These are phyloP conservation scores for Polychaeton citri DNA, from an alignment of 2,329 filamentous ascomycete genomes.

Conservation along the genomic window DNA sequence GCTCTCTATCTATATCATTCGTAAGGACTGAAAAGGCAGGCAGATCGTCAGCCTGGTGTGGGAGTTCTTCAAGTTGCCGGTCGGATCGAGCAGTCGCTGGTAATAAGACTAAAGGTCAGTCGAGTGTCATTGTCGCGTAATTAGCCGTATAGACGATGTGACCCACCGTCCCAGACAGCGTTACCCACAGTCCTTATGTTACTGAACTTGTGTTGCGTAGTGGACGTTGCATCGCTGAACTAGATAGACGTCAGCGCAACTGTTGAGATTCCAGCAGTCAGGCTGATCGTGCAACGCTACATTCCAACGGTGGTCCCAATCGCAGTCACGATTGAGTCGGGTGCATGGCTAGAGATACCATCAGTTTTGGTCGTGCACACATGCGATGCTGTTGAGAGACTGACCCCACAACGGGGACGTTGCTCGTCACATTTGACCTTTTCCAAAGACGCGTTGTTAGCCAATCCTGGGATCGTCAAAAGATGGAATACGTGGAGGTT, in stretches of 20 bases:
- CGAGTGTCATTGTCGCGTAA: too few relatives aligned
- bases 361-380: not conserved
- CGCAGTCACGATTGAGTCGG: conserved; percentile 42
- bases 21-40: conserved; percentile 41
- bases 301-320: conserved; percentile 41
- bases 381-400: conserved; percentile 7
- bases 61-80: too few relatives aligned
- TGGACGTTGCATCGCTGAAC: conserved; percentile 23
- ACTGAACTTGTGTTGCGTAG: conserved; percentile 17
- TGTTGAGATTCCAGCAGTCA: not conserved
- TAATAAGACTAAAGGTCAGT: too few relatives aligned
- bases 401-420: conserved; percentile 40
- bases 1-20: conserved; percentile 45
- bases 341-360: conserved; percentile 34
- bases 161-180: conserved; percentile 44
- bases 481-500: not conserved
- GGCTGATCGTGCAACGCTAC: conserved; percentile 3
- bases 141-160: conserved; percentile 4
- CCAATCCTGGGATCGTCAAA: not conserved
- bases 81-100: too few relatives aligned
- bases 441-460: conserved; percentile 9
- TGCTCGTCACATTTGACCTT: conserved; percentile 44
- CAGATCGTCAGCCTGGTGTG: conserved; percentile 32
- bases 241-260: conserved; percentile 2
- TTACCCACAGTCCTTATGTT: conserved; percentile 39